Evolutionary conservation across 129 eudicot genomes (phyloP).

Genomic region (Saposhnikovia divaricata): DNA sequence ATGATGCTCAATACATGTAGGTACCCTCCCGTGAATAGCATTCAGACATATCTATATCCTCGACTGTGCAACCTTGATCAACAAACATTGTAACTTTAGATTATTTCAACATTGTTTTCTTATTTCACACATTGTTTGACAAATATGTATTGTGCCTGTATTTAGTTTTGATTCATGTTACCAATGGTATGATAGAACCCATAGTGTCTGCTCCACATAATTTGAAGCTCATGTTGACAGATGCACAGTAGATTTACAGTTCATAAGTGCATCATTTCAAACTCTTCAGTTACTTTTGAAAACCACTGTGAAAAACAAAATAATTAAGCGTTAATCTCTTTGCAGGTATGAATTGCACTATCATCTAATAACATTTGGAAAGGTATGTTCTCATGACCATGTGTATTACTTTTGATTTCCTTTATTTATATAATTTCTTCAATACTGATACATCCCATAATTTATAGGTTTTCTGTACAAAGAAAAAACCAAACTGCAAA

Average conservation of each 20-base stretch:
- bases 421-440: neutral
- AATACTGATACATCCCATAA: neutral
- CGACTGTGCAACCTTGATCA: conserved; percentile 42
- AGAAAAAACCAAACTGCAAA: conserved; percentile 50
- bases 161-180: neutral
- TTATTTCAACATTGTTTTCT: conserved; percentile 1
- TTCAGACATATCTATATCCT: conserved; percentile 72
- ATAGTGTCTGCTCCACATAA: neutral
- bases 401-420: neutral
- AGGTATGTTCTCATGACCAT: conserved; percentile 31
- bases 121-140: neutral
- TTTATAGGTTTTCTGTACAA: conserved; percentile 59
- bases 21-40: conserved; percentile 54
- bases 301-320: conserved; percentile 5
- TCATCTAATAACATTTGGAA: conserved; percentile 72
- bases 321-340: neutral
- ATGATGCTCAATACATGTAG: conserved; percentile 23
- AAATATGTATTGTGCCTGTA: neutral
- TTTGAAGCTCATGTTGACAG: neutral
- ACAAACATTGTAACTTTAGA: conserved; percentile 35
- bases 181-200: neutral
- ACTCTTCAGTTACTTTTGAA: neutral
- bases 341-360: conserved; percentile 71
- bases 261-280: neutral
- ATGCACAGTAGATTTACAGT: neutral